Evolutionary conservation across 495 filamentous ascomycete species (phyloP).

Genomic region (Annulohypoxylon stygium): DNA sequence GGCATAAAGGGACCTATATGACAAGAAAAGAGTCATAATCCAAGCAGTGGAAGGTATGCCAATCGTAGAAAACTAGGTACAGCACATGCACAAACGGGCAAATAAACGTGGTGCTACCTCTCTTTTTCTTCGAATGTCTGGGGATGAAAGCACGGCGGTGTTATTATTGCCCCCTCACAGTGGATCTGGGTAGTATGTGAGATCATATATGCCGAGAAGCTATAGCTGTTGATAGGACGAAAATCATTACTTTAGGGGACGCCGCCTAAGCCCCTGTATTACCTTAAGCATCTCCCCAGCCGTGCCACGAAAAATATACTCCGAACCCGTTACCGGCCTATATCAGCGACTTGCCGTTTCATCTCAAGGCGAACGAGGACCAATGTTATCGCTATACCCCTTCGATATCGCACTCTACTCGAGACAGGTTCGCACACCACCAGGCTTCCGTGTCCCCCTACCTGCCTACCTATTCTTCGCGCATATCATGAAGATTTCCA

Average conservation of each 20-base stretch:
- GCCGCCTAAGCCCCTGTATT: neutral
- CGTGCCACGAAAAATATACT: neutral
- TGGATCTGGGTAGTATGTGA: neutral
- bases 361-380: neutral
- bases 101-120: conserved; percentile 8
- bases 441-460: neutral
- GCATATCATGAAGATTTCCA: neutral
- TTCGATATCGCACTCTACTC: conserved; percentile 2
- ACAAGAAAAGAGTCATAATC: neutral
- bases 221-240: conserved; percentile 1
- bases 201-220: neutral
- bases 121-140: neutral
- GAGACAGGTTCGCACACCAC: neutral
- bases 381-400: neutral
- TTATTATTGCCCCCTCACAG: neutral
- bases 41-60: conserved; percentile 4
- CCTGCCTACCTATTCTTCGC: neutral
- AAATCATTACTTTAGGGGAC: neutral
- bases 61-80: conserved; percentile 28
- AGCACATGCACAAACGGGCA: conserved; percentile 9
- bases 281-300: neutral
- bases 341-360: neutral
- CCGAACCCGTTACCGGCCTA: neutral
- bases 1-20: neutral
- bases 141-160: neutral